These are phyloP conservation scores for Apiospora koreana DNA, from an alignment of 2,329 filamentous ascomycete genomes.

Conservation along the genomic window DNA sequence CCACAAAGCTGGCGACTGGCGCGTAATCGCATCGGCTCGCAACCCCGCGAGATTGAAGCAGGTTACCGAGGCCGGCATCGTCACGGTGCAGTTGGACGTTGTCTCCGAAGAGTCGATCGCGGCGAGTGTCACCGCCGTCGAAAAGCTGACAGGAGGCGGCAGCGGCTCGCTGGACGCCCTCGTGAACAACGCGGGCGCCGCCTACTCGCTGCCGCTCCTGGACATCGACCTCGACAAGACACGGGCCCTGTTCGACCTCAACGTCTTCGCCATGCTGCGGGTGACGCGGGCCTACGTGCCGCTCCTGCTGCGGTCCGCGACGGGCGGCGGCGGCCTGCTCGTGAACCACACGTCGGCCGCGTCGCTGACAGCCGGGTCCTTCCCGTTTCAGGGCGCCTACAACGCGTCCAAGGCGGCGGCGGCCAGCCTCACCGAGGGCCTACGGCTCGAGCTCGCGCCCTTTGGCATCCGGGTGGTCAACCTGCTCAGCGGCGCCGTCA, in stretches of 20 bases:
- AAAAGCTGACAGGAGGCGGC: neutral
- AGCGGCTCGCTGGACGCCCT: neutral
- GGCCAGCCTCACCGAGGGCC: slow-evolving; percentile 26
- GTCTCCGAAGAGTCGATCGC: neutral
- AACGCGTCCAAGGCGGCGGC: slow-evolving; percentile 30
- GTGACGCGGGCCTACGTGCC: slow-evolving; percentile 13
- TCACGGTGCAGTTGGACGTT: neutral
- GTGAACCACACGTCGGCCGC: slow-evolving; percentile 27
- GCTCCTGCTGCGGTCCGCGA: neutral
- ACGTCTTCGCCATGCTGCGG: slow-evolving; percentile 4
- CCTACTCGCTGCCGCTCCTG: slow-evolving; percentile 1
- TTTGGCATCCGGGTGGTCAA: slow-evolving; percentile 30
- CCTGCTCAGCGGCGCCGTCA: slow-evolving; percentile 14
- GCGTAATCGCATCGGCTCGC: slow-evolving; percentile 12
- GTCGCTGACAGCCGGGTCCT: neutral
- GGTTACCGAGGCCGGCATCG: neutral
- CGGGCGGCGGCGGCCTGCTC: slow-evolving; percentile 15
- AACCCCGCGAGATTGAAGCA: neutral
- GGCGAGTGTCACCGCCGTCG: slow-evolving; percentile 7
- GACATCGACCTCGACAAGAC: slow-evolving; percentile 9
- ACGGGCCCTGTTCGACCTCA: slow-evolving; percentile 9
- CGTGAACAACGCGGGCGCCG: slow-evolving; percentile 11
- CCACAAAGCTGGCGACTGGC: slow-evolving; percentile 10
- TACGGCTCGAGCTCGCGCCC: slow-evolving; percentile 33
- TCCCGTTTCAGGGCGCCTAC: slow-evolving; percentile 21